A percentile compares a stretch with the other conserved stretches of the same genome.
Conservation (phyloP, 495 filamentous ascomycete species). For the Penicillium tannophilum region DNA sequence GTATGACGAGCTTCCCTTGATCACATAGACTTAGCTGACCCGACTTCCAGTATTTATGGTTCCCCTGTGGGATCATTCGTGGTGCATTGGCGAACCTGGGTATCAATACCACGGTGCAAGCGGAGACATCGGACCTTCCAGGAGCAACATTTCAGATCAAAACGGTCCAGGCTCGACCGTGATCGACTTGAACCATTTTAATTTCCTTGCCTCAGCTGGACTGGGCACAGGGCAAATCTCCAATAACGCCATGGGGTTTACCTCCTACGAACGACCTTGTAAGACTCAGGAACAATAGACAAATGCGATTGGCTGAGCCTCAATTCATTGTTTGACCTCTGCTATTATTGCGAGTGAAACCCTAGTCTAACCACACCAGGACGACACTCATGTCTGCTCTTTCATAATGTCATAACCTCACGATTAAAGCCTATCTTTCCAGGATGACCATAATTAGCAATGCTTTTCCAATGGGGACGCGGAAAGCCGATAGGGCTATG, state of each 20-base stretch:
- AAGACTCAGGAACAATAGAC: not conserved
- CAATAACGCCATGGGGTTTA: not conserved
- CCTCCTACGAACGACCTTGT: not conserved
- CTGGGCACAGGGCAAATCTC: slow-evolving; percentile 3
- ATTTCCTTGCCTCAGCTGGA: slow-evolving; percentile 7
- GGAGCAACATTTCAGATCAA: slow-evolving; percentile 96
- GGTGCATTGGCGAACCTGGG: slow-evolving; percentile 88
- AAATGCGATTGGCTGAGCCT: not conserved
- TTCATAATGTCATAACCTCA: slow-evolving; percentile 36
- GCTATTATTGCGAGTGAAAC: not conserved
- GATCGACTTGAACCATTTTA: slow-evolving; percentile 17
- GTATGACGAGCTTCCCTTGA: slow-evolving; percentile 55
- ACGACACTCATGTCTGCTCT: slow-evolving; percentile 16
- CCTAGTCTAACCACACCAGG: not conserved
- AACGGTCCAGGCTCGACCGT: slow-evolving; percentile 64
- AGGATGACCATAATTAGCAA: slow-evolving; percentile 44
- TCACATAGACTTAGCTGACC: slow-evolving; percentile 2
- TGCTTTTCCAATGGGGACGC: slow-evolving; percentile 24
- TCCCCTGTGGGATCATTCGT: slow-evolving; percentile 88
- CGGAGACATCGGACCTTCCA: slow-evolving; percentile 82
- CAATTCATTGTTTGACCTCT: not conserved
- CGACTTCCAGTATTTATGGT: slow-evolving; percentile 76
- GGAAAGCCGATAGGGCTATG: not conserved
- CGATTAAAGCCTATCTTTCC: slow-evolving; percentile 52
- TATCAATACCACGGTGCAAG: slow-evolving; percentile 87